phyloP scores from a whole-genome alignment of 768 basidiomycete species.

The Lentinula sp. region DNA sequence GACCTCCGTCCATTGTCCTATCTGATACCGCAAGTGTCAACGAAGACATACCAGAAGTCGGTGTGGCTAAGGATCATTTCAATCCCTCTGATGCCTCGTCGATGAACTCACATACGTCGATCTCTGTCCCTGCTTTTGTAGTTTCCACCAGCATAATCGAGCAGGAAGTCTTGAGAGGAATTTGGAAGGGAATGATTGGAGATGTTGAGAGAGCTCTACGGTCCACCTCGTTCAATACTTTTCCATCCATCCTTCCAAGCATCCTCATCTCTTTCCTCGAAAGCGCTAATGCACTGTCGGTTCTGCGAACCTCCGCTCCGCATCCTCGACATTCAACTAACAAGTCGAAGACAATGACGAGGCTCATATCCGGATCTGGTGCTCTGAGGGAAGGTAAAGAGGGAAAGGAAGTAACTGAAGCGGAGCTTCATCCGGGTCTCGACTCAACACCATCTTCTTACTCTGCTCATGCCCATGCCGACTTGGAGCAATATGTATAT shows the following conservation, averaged over 20 bases:
- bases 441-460: background rate
- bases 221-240: background rate
- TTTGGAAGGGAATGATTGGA: slow-evolving; percentile 1
- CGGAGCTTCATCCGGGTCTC: background rate
- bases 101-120: background rate
- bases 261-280: background rate
- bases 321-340: background rate
- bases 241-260: background rate
- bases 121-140: background rate
- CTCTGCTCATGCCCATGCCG: background rate
- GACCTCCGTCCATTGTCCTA: slow-evolving; percentile 1
- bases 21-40: background rate
- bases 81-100: no score
- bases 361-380: background rate
- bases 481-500: background rate
- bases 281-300: background rate
- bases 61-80: background rate
- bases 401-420: background rate
- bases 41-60: background rate
- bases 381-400: background rate
- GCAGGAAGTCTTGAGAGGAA: slow-evolving; percentile 1
- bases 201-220: background rate
- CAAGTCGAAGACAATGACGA: background rate
- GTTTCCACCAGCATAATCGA: background rate
- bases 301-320: background rate